Percentiles rank a stretch among this genome's conserved stretches.
These are phyloP conservation scores for Talaromyces sp. DNA, from an alignment of 2,329 filamentous ascomycete species.

Conservation along the genomic window DNA sequence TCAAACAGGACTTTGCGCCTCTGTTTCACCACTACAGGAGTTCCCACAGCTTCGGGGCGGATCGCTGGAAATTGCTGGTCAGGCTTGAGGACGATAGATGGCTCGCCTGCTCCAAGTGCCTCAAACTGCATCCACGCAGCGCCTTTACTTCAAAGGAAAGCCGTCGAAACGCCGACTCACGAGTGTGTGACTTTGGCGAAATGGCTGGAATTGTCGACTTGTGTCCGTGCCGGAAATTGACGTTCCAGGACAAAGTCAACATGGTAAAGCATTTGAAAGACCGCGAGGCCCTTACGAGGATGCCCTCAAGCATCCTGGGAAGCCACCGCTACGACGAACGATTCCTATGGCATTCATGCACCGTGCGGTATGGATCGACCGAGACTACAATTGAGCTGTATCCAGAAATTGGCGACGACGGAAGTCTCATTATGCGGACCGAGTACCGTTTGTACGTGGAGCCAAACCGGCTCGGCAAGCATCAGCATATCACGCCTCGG, in stretches of 20 bases:
- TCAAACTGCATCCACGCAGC: conserved; percentile 33
- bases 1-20: conserved; percentile 34
- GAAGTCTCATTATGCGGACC: conserved; percentile 29
- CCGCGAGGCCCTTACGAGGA: conserved; percentile 21
- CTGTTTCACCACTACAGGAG: conserved; percentile 36
- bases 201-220: conserved; percentile 33
- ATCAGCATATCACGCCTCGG: conserved; percentile 33
- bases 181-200: conserved; percentile 29
- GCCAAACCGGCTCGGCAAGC: conserved; percentile 31
- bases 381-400: conserved; percentile 30
- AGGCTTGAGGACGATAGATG: conserved; percentile 31
- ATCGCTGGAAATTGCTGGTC: conserved; percentile 33
- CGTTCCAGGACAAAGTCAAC: conserved; percentile 32
- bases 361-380: conserved; percentile 29
- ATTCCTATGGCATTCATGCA: conserved; percentile 36
- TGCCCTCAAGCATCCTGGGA: conserved; percentile 24
- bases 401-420: conserved; percentile 28
- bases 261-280: conserved; percentile 28
- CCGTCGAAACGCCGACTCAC: conserved; percentile 26
- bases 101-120: conserved; percentile 31
- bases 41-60: conserved; percentile 30
- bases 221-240: conserved; percentile 37
- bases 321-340: conserved; percentile 20
- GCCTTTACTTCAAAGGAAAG: conserved; percentile 30
- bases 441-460: conserved; percentile 32